Conservation (phyloP, 2,329 filamentous ascomycete genomes). For the Nannizzia gypsea region DNA sequence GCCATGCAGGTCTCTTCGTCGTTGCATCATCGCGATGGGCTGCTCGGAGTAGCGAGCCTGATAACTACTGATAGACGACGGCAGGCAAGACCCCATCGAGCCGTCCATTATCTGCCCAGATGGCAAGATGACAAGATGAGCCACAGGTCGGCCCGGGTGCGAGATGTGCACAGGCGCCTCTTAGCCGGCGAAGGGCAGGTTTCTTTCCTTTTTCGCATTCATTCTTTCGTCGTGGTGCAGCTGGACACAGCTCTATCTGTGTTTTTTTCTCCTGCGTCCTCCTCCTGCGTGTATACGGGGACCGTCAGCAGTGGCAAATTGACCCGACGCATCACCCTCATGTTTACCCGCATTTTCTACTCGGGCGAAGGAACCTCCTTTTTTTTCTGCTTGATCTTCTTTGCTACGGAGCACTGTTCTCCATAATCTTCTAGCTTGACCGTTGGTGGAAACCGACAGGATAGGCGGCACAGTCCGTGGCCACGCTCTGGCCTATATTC, state of each 20-base stretch:
- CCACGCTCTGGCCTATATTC: neutral
- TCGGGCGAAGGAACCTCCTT: neutral
- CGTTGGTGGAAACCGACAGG: neutral
- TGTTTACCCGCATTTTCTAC: neutral
- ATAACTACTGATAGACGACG: neutral
- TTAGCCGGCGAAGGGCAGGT: neutral
- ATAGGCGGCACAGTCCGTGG: constrained; percentile 1
- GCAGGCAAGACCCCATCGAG: no score
- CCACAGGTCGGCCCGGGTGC: neutral
- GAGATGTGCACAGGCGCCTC: neutral
- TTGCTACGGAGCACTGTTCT: neutral
- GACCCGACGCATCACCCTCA: neutral
- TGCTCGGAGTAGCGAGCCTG: neutral
- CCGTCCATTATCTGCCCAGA: no score
- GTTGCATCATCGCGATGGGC: neutral
- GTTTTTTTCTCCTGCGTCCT: neutral
- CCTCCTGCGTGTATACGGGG: neutral
- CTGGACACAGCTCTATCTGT: neutral
- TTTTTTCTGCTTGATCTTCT: neutral
- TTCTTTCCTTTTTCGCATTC: neutral
- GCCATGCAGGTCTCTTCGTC: neutral
- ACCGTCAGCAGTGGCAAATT: constrained; percentile 1
- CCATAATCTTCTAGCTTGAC: neutral
- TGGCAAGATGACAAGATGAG: neutral
- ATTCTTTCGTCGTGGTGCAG: neutral